Base-by-base conservation (phyloP, 129 eudicot species). In the Solidago caesia region DNA sequence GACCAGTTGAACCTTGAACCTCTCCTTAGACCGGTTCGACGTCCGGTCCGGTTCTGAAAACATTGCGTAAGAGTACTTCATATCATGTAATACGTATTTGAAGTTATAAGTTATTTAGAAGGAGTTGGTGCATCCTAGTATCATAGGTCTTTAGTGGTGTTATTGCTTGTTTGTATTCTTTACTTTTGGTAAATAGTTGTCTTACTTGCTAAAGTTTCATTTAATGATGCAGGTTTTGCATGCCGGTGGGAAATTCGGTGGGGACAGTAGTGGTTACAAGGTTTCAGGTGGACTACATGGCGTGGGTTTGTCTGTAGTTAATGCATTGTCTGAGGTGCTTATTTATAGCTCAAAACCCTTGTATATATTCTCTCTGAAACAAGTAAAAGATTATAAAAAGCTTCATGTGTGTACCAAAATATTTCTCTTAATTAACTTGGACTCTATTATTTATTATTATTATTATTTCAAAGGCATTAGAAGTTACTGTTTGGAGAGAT, bases 231-330 rank as follows among this genome's bases (percentile, higher is more conserved):
- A 95, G 99, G 97, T 95, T 67, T 84, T 95, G 78, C 99, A 95
- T 87, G 99, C 99, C 8, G 99, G 99, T 82, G 99, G 99, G 14
- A 95, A 95, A 75, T 95, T 95, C 85, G 99, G 99, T 84, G 99
- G 99, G 70, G 83, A 91, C 25, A 91, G 95, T 81, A 95, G 99
- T 75, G 96, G 99, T 59, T 95, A 95, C 63, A 95, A 88, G 71
- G 97, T 95, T 16, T 95, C 99, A 10, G 99, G 99, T 76, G 99
- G 99, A 41, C 77, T 95, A 70, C 99, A 95, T 83, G 99, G 99
- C 63, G 99, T 95, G 4, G 99, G 99, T 42, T 84, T 95, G 80
- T 95, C 99, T 14, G 99, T 95, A 72, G 99, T 95, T 25, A 95
- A 91, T 64, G 99, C 99, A 11, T 78, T 95, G 73, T 95, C 99